phyloP scores from a whole-genome alignment of 2,329 filamentous ascomycete species.

The Epichloe scottii region DNA sequence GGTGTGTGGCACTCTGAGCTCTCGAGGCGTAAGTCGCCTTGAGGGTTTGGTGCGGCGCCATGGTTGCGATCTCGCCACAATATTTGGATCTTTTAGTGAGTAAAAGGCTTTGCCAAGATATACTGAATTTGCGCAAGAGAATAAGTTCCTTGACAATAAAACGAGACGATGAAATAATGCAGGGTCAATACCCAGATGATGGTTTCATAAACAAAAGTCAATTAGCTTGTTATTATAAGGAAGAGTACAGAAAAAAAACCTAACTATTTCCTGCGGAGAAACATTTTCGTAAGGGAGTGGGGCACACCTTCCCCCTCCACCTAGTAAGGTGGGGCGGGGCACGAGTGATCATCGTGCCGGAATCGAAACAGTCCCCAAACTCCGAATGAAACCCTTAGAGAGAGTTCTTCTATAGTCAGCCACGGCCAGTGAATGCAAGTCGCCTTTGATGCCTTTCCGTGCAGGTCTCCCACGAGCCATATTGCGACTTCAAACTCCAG shows the following conservation, averaged over 20 bases:
- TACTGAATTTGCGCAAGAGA: neutral
- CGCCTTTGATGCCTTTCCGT: conserved; percentile 23
- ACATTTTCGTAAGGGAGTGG: too few relatives aligned
- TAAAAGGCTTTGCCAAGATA: neutral
- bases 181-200: too few relatives aligned
- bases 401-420: neutral
- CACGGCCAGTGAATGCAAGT: neutral
- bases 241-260: neutral
- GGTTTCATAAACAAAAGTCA: too few relatives aligned
- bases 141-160: neutral
- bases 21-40: conserved; percentile 40
- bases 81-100: neutral
- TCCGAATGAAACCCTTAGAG: neutral
- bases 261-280: too few relatives aligned
- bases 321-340: too few relatives aligned
- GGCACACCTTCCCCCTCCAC: too few relatives aligned
- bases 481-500: conserved; percentile 13
- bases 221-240: too few relatives aligned
- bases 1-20: conserved; percentile 39
- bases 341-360: too few relatives aligned
- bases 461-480: conserved; percentile 19
- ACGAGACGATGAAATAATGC: too few relatives aligned
- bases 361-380: neutral
- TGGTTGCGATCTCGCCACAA: conserved; percentile 9
- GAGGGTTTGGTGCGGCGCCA: conserved; percentile 33